A percentile compares a stretch with the other conserved stretches of the same genome.
Conservation (phyloP, 805 yeast genomes). For the Starmerella khaoyaiensis region DNA sequence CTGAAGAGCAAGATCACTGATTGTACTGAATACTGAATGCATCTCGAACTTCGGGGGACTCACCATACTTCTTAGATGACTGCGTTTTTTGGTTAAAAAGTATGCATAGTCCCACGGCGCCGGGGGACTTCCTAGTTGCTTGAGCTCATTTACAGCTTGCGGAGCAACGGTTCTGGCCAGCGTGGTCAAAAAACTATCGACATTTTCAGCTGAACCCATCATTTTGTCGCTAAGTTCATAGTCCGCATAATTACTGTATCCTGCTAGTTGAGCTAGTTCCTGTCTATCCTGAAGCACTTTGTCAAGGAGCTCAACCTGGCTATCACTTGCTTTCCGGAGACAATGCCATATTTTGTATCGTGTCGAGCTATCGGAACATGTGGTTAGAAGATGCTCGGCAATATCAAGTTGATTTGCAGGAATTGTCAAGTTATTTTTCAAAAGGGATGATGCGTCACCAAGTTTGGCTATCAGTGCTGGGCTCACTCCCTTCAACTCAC, state of each 20-base stretch:
- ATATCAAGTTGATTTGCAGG: constrained; percentile 27
- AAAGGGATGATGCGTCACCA: constrained; percentile 6
- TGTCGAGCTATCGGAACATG: constrained; percentile 42
- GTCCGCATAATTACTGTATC: constrained; percentile 54
- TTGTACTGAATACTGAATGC: constrained; percentile 75
- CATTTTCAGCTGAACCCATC: constrained; percentile 74
- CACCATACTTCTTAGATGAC: constrained; percentile 28
- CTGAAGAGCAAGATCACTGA: constrained; percentile 52
- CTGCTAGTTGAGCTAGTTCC: constrained; percentile 57
- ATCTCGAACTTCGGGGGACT: constrained; percentile 54
- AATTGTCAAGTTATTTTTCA: constrained; percentile 3
- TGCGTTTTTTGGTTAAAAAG: constrained; percentile 29
- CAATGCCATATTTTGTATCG: constrained; percentile 64
- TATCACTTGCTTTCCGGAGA: constrained; percentile 48
- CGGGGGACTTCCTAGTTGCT: constrained; percentile 23
- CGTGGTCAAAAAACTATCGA: constrained; percentile 50
- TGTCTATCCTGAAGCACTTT: constrained; percentile 53
- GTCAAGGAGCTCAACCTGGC: constrained; percentile 50
- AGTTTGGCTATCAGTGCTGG: constrained; percentile 24
- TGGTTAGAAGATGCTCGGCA: constrained; percentile 51
- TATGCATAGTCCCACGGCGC: constrained; percentile 89
- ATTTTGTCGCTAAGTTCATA: constrained; percentile 81
- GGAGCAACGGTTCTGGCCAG: constrained; percentile 41
- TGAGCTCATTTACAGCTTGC: constrained; percentile 49
- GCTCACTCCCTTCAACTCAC: constrained; percentile 27